These are phyloP conservation scores for Diplocarpon mali DNA, from an alignment of 2,329 filamentous ascomycete species.

Conservation along the genomic window DNA sequence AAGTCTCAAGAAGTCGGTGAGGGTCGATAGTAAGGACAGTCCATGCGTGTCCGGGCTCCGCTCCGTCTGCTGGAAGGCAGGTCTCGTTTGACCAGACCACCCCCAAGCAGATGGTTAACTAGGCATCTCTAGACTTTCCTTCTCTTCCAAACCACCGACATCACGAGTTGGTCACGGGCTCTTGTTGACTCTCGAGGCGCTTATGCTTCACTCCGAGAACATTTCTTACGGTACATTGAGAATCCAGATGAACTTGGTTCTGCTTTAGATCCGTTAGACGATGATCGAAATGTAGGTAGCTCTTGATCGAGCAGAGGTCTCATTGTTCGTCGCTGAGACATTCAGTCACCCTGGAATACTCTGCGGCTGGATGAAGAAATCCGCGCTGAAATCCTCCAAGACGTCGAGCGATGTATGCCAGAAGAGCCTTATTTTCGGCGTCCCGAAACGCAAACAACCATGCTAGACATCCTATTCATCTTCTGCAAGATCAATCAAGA, in stretches of 20 bases:
- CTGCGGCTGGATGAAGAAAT: slow-evolving; percentile 74
- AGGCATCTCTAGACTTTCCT: slow-evolving; percentile 55
- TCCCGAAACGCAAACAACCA: slow-evolving; percentile 62
- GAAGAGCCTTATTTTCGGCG: slow-evolving; percentile 87
- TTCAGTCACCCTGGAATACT: slow-evolving; percentile 83
- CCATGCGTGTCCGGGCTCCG: slow-evolving; percentile 64
- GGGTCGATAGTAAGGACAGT: slow-evolving; percentile 44
- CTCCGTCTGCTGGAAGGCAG: slow-evolving; percentile 87
- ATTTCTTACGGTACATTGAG: slow-evolving; percentile 72
- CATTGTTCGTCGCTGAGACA: slow-evolving; percentile 30
- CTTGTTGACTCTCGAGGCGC: slow-evolving; percentile 58
- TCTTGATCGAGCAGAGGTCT: slow-evolving; percentile 5
- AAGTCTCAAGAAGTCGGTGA: slow-evolving; percentile 55
- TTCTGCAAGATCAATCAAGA: slow-evolving; percentile 88
- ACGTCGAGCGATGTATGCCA: slow-evolving; percentile 82
- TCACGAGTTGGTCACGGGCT: slow-evolving; percentile 55
- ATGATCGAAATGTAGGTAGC: slow-evolving; percentile 50
- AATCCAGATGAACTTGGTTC: slow-evolving; percentile 72
- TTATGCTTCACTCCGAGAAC: slow-evolving; percentile 62
- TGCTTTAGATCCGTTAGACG: slow-evolving; percentile 71
- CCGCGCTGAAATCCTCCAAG: slow-evolving; percentile 82
- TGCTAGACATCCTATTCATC: slow-evolving; percentile 84
- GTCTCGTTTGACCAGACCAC: slow-evolving; percentile 3
- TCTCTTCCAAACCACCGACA: slow-evolving; percentile 57
- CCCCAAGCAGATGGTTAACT: not conserved